phyloP scores from a whole-genome alignment of 257 asterid genomes.

The Solanum etuberosum region DNA sequence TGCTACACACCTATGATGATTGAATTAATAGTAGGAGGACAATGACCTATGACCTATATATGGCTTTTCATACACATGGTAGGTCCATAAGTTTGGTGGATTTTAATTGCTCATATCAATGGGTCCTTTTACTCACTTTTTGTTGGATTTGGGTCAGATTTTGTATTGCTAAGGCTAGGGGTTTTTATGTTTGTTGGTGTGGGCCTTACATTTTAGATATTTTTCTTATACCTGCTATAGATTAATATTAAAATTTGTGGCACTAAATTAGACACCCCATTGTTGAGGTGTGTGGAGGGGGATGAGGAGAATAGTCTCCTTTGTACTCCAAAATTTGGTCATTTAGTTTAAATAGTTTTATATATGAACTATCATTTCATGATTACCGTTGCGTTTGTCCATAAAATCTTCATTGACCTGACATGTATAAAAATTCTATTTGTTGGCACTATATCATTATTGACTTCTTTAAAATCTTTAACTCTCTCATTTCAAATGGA shows the following conservation, averaged over 20 bases:
- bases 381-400: no score
- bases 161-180: background rate
- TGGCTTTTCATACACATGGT: conserved; percentile 12
- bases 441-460: no score
- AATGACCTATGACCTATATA: background rate
- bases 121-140: background rate
- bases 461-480: background rate
- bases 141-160: conserved; percentile 4
- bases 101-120: background rate
- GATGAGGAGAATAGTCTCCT: background rate
- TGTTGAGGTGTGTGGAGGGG: background rate
- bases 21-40: background rate
- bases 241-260: conserved; percentile 8
- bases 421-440: no score
- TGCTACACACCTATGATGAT: background rate
- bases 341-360: background rate
- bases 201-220: background rate
- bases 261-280: conserved; percentile 7
- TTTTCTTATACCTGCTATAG: background rate
- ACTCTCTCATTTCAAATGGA: background rate
- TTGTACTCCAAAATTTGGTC: background rate
- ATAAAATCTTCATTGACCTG: background rate
- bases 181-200: background rate
- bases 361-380: no score
- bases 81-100: conserved; percentile 12